Evolutionary conservation across 2,329 filamentous ascomycete species (phyloP).

Genomic region (Nemania bipapillata): DNA sequence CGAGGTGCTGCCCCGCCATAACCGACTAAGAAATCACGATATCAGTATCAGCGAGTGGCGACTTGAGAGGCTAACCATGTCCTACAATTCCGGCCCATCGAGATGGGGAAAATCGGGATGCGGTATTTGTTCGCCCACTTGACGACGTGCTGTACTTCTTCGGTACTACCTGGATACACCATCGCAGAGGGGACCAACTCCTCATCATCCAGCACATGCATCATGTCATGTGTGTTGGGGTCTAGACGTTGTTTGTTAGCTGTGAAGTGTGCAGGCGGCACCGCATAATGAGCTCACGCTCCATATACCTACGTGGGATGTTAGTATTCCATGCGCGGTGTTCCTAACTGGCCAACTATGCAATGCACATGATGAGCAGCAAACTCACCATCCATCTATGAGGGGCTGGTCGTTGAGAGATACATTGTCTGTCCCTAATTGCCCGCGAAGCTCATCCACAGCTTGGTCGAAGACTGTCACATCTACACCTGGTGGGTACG

Average conservation of each 20-base stretch:
- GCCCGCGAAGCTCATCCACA: conserved; percentile 52
- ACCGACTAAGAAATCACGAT: conserved; percentile 52
- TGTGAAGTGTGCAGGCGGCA: not conserved
- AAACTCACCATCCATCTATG: conserved; percentile 54
- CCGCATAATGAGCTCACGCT: conserved; percentile 40
- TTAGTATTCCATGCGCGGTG: not conserved
- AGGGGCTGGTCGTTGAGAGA: conserved; percentile 57
- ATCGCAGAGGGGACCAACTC: conserved; percentile 60
- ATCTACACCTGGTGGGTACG: conserved; percentile 56
- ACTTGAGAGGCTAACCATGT: not conserved
- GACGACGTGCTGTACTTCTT: conserved; percentile 51
- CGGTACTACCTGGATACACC: conserved; percentile 49
- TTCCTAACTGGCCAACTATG: not conserved
- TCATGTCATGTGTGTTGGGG: conserved; percentile 57
- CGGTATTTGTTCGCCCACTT: conserved; percentile 49
- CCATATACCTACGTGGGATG: conserved; percentile 46
- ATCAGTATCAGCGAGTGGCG: conserved; percentile 20
- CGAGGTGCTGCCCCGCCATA: conserved; percentile 66
- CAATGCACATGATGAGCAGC: conserved; percentile 25
- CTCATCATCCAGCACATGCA: conserved; percentile 57
- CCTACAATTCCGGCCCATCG: conserved; percentile 50
- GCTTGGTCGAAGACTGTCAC: conserved; percentile 49
- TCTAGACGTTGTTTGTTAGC: conserved; percentile 42
- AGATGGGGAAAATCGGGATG: conserved; percentile 48
- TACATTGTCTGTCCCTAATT: conserved; percentile 54